Base-by-base conservation (phyloP, 2,329 filamentous ascomycete species). In the Colletotrichum higginsianum region DNA sequence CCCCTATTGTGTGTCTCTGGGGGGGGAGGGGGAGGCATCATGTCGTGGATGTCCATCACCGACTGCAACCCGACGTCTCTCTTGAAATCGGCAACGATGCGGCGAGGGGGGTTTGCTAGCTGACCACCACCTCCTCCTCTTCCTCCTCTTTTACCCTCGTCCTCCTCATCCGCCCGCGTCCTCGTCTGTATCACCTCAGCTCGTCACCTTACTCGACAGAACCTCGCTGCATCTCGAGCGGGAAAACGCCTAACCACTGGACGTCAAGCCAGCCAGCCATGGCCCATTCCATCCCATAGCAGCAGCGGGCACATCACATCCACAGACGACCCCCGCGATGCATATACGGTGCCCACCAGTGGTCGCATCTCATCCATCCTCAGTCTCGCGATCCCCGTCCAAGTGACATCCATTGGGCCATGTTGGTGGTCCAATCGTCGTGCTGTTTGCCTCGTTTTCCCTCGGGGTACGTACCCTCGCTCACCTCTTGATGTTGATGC, bases 1-100 rank as follows among this genome's bases (percentile, higher is more conserved):
- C 58, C 58, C 44, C 26, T 16, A 26, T 40, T 26, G 46, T 23
- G 49, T 67, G 67, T 16, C n/a, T 42, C 18, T 55, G 23, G 38
- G 26, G 26, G 23, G 2, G 23, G 3, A 26, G 23, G 23, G 23
- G 23, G 30, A 40, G 42, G 26, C 53, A 35, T 18, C 18, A 38
- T 55, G 40, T 53, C 35, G 23, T 40, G 30, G 58, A 16, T 30
- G 35, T 16, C 30, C 57, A 23, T 50, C 49, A 38, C 50, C 67
- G 67, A 67, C 35, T 30, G 47, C 66, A 21, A 35, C 35, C 46
- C 18, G 21, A 47, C 21, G 42, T 42, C 15, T 53, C 40, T 61
- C 63, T 58, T 49, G 53, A 26, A 66, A 35, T 46, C 55, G 42
- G 55, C 49, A 70, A 61, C 61, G 67, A 56, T 56, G 30, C 26